Evolutionary conservation across 2,329 filamentous ascomycete genomes (phyloP).

Genomic region (Periglandula ipomoeae): DNA sequence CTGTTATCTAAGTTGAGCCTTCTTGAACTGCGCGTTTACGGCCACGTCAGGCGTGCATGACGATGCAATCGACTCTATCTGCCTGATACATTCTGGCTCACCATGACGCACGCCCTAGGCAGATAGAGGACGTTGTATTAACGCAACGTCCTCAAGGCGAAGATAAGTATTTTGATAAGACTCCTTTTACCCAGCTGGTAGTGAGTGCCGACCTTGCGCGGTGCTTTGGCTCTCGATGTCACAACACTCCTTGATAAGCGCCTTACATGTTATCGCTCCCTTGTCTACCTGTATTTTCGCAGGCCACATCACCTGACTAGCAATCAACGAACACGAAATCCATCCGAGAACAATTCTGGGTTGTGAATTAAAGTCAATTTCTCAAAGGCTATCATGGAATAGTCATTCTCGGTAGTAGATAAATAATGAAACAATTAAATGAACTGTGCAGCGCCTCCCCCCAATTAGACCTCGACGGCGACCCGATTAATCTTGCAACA

Average conservation of each 20-base stretch:
- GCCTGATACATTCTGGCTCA: background rate
- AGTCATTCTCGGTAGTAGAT: too few relatives aligned
- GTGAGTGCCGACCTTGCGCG: too few relatives aligned
- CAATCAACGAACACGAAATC: background rate
- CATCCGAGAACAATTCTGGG: too few relatives aligned
- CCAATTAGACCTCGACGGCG: constrained; percentile 2
- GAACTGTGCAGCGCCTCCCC: background rate
- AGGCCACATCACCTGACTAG: background rate
- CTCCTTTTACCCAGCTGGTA: background rate
- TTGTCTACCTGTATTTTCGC: background rate
- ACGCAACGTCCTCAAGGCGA: background rate
- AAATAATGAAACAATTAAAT: background rate
- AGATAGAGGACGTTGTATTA: background rate
- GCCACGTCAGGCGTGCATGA: background rate
- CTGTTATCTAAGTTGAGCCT: background rate
- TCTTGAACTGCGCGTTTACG: background rate
- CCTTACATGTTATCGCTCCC: background rate
- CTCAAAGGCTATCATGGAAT: too few relatives aligned
- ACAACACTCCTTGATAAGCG: too few relatives aligned
- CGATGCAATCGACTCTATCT: background rate
- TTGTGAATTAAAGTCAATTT: too few relatives aligned
- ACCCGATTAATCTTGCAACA: constrained; percentile 18
- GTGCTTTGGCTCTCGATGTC: too few relatives aligned
- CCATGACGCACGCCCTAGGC: background rate
- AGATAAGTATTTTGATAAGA: background rate